Conservation (phyloP, 75 land plant genomes). For the Cupressus sempervirens region DNA sequence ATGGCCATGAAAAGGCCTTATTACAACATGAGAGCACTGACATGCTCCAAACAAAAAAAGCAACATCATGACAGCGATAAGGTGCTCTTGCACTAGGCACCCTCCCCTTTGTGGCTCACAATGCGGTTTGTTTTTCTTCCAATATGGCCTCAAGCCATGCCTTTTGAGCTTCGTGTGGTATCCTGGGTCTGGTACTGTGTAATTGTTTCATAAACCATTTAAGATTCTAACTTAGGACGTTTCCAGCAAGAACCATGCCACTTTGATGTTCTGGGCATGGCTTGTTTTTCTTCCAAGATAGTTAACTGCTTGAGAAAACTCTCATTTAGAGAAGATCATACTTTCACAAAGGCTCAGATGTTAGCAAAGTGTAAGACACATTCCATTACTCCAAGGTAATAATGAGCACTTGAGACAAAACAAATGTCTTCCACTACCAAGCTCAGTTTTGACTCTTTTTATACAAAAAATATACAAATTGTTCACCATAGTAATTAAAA, state of each 20-base stretch:
- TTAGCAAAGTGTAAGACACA: constrained; percentile 53
- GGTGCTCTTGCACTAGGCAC: too few relatives aligned
- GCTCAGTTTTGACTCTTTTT: not conserved
- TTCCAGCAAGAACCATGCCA: too few relatives aligned
- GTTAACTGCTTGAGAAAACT: not conserved
- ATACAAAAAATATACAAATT: not conserved
- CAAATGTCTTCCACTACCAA: too few relatives aligned
- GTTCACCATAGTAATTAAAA: not conserved
- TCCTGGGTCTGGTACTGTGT: not conserved
- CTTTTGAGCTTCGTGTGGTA: not conserved
- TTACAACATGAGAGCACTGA: too few relatives aligned
- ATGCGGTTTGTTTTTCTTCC: too few relatives aligned
- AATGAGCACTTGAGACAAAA: constrained; percentile 68
- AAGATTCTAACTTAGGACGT: not conserved
- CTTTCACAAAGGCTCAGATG: constrained; percentile 83
- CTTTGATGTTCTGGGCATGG: not conserved
- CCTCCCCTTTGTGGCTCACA: not conserved
- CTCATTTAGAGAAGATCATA: constrained; percentile 12
- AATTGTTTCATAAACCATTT: not conserved
- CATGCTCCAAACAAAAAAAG: too few relatives aligned
- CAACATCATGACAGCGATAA: too few relatives aligned
- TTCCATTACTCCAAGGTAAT: constrained; percentile 28
- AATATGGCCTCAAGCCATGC: not conserved
- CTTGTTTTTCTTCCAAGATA: not conserved
- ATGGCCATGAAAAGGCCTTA: too few relatives aligned